Base-by-base conservation (phyloP, 2,329 filamentous ascomycete species). In the Clonostachys solani region DNA sequence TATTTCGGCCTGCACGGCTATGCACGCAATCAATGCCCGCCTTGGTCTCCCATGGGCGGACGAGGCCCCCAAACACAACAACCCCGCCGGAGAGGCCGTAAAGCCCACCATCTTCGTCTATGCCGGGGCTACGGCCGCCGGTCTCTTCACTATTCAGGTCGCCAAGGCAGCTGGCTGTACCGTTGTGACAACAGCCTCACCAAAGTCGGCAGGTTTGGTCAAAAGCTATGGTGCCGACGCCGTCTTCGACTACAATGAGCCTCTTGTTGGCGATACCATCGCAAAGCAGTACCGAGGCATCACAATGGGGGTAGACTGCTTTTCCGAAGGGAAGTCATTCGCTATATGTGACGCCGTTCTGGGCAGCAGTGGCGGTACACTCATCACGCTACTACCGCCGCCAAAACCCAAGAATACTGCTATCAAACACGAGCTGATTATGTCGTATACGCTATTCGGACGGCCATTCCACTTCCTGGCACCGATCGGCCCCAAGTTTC, bases 121-220 rank as follows among this genome's bases (percentile, higher is more conserved):
- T 68, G 77, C 76, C 12, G 78, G 75, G 6, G 68, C 72, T 5
- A 70, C 71, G 1, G 64, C 62, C 23, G 72, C 74, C 2, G 74
- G 75, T 1, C 64, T 67, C 40, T 72, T 64, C 40, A 70, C 69
- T 5, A 68, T 75, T 15, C 74, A 78, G 49, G 59, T 77, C 2
- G 66, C 68, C 9, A 58, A 62, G 16, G 66, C 63, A 0, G 64
- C 67, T 5, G 74, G 74, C 2, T 72, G 68, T 49, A 60, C 68
- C 10, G 72, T 78, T 17, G 53, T 75, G 18, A 58, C 69, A 3
- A 74, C 70, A 1, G 64, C 65, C 1, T 71, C 68, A 6, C 43
- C 43, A 36, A 33, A 23, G 16, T 75, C 75, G 52, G 65, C 68
- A 16, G 62, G 61, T 2, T 61, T 63, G 40, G 52, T 69, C 17